A percentile compares a stretch with the other conserved stretches of the same genome.
Conservation (phyloP, 1,284 basidiomycete genomes). For the Cystobasidiaceae sp. region DNA sequence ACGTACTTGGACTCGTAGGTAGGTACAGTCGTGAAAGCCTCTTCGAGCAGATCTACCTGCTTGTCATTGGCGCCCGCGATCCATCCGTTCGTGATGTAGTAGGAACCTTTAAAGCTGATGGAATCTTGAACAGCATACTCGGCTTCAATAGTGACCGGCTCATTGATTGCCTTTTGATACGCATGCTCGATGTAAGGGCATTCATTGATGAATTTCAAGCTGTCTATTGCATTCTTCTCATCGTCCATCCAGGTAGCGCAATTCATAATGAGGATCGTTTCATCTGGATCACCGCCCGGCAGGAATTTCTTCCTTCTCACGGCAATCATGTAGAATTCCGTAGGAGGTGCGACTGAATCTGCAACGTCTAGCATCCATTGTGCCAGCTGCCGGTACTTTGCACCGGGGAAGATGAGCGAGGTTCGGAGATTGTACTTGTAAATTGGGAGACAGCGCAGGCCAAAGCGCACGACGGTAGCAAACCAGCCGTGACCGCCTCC, state of each 20-base stretch:
- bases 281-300: neutral
- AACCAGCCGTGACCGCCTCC: conserved; percentile 42
- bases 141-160: neutral
- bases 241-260: neutral
- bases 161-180: neutral
- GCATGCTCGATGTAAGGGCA: neutral
- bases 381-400: neutral
- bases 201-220: neutral
- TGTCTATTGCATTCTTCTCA: neutral
- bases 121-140: conserved; percentile 1
- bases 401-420: neutral
- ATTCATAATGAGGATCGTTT: neutral
- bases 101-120: neutral
- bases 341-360: neutral
- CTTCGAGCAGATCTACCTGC: neutral
- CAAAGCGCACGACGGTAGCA: conserved; percentile 43
- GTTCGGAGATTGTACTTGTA: neutral
- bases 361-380: neutral
- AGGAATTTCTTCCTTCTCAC: neutral
- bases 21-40: neutral
- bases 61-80: conserved; percentile 1
- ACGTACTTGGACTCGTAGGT: neutral
- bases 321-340: neutral
- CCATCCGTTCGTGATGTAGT: neutral
- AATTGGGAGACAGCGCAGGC: conserved; percentile 35